Percentiles rank a stretch among this genome's conserved stretches.
Conservation (phyloP, 2,329 filamentous ascomycete species). For the Penicillium brevicompactum region DNA sequence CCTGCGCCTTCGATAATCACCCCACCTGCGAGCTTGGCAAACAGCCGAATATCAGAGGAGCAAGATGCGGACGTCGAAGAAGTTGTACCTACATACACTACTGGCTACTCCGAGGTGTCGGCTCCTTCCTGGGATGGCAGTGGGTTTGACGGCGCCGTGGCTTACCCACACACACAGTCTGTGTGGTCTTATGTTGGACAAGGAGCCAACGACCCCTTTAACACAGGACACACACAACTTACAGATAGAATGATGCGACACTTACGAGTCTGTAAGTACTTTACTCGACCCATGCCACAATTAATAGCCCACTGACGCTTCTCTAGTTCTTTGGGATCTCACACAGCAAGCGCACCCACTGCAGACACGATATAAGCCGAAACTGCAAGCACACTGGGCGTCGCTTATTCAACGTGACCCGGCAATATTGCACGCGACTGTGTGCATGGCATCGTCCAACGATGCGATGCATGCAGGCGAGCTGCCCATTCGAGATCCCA, state of each 20-base stretch:
- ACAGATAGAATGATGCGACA: slow-evolving; percentile 42
- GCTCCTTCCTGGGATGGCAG: slow-evolving; percentile 16
- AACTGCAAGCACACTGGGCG: slow-evolving; percentile 39
- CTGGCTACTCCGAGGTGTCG: slow-evolving; percentile 8
- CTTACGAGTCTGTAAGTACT: slow-evolving; percentile 38
- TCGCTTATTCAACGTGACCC: slow-evolving; percentile 39
- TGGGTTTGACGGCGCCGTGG: slow-evolving; percentile 14
- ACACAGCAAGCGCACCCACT: slow-evolving; percentile 40
- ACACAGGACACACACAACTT: slow-evolving; percentile 37
- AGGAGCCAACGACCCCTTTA: slow-evolving; percentile 40
- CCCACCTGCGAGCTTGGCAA: slow-evolving; percentile 2
- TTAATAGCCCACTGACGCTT: slow-evolving; percentile 3
- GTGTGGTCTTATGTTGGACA: slow-evolving; percentile 34
- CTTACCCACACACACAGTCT: slow-evolving; percentile 11
- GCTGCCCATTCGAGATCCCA: slow-evolving; percentile 36
- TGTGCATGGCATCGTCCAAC: slow-evolving; percentile 42
- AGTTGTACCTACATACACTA: slow-evolving; percentile 6
- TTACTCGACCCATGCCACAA: not conserved
- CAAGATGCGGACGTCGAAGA: slow-evolving; percentile 15
- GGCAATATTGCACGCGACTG: slow-evolving; percentile 39
- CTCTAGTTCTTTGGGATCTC: slow-evolving; percentile 38
- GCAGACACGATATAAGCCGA: slow-evolving; percentile 36
- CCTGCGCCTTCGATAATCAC: slow-evolving; percentile 5
- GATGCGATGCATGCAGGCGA: slow-evolving; percentile 36
- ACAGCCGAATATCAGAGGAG: slow-evolving; percentile 12